A percentile compares a stretch with the other conserved stretches of the same genome.
Conservation (phyloP, 176 grass and related monocot species). For the Dactylis glomerata region DNA sequence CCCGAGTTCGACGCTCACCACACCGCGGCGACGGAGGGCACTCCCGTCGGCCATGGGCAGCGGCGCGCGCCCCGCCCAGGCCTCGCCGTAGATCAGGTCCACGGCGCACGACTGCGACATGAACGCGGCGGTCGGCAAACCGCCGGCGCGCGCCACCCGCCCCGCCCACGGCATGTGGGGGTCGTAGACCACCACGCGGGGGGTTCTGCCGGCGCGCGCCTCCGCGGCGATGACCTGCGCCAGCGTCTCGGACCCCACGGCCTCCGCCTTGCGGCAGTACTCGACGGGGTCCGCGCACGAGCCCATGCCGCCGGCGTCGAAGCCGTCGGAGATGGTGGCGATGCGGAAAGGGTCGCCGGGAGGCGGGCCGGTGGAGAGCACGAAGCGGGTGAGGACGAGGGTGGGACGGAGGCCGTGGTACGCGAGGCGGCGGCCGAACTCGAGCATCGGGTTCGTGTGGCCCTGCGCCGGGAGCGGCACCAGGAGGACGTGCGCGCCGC, state of each 20-base stretch:
- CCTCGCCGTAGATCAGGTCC: slow-evolving; percentile 1
- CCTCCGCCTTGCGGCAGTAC: too few relatives aligned
- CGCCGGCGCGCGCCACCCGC: background rate
- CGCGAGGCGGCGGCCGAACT: slow-evolving; percentile 1
- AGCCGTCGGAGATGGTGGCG: too few relatives aligned
- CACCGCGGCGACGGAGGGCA: background rate
- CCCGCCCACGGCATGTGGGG: slow-evolving; percentile 20
- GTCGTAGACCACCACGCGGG: slow-evolving; percentile 27
- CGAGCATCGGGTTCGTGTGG: slow-evolving; percentile 24
- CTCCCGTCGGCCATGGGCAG: background rate
- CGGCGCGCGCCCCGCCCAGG: background rate
- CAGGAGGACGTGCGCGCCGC: background rate
- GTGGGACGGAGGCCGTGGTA: slow-evolving; percentile 20
- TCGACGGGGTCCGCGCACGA: too few relatives aligned
- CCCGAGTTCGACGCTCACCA: background rate
- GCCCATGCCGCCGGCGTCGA: too few relatives aligned
- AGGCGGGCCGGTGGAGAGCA: background rate
- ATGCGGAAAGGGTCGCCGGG: background rate
- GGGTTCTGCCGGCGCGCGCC: background rate
- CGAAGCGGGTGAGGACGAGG: background rate
- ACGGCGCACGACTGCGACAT: slow-evolving; percentile 10
- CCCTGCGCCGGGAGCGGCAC: background rate
- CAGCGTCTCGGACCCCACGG: slow-evolving; percentile 8
- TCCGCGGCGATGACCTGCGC: background rate
- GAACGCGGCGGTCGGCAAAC: slow-evolving; percentile 18